Conservation (phyloP, 2,329 filamentous ascomycete genomes). For the Fusarium secorum region DNA sequence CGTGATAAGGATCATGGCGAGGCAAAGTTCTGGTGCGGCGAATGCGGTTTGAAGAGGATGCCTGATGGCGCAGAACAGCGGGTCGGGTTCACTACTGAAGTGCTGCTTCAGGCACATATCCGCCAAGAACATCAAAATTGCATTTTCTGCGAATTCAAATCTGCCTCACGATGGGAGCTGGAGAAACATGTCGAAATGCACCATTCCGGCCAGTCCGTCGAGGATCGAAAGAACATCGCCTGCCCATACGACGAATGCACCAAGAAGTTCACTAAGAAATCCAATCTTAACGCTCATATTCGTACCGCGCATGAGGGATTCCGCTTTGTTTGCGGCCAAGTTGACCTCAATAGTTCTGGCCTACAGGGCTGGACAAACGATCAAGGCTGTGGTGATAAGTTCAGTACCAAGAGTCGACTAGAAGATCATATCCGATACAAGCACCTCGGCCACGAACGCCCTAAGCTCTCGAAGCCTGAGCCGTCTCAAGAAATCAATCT, state of each 20-base stretch:
- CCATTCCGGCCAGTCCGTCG: constrained; percentile 70
- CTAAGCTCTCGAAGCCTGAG: constrained; percentile 42
- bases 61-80: constrained; percentile 51
- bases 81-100: constrained; percentile 74
- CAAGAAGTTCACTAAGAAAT: constrained; percentile 80
- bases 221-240: constrained; percentile 69
- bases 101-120: constrained; percentile 76
- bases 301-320: constrained; percentile 78
- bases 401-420: constrained; percentile 78
- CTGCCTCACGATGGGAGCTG: constrained; percentile 70
- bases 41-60: constrained; percentile 64
- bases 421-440: constrained; percentile 86
- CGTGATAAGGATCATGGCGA: constrained; percentile 73
- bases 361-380: constrained; percentile 70
- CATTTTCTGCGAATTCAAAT: constrained; percentile 74
- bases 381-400: constrained; percentile 77
- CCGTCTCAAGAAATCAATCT: constrained; percentile 40
- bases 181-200: constrained; percentile 80
- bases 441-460: constrained; percentile 71
- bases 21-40: constrained; percentile 77
- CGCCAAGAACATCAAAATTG: constrained; percentile 78
- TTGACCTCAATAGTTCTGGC: constrained; percentile 65
- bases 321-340: constrained; percentile 80
- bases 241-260: constrained; percentile 75
- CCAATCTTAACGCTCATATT: constrained; percentile 84